phyloP scores from a whole-genome alignment of 1,139 yeast genomes.

The Diutina siamensis region DNA sequence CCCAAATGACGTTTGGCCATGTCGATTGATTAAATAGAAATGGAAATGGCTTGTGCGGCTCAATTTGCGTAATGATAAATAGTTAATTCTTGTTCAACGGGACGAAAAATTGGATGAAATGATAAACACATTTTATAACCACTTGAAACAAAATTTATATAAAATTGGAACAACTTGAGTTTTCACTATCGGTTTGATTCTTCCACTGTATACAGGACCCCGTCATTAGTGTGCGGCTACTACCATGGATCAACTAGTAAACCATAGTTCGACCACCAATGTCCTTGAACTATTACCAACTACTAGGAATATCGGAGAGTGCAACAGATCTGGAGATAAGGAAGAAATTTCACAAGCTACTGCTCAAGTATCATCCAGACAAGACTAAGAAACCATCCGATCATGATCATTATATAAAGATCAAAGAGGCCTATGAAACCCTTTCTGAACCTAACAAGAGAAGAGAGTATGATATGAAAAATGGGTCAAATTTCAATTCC shows the following conservation, averaged over 20 bases:
- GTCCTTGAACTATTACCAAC: slow-evolving; percentile 18
- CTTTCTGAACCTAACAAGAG: slow-evolving; percentile 20
- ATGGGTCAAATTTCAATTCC: neutral
- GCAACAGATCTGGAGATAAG: slow-evolving; percentile 71
- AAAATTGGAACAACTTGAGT: no score
- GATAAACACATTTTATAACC: no score
- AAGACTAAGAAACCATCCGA: slow-evolving; percentile 49
- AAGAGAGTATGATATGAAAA: neutral
- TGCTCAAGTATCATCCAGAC: slow-evolving; percentile 89
- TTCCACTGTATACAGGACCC: no score
- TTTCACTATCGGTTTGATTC: no score
- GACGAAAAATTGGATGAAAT: no score
- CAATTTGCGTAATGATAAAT: neutral
- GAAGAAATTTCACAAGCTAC: slow-evolving; percentile 72
- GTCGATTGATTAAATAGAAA: no score
- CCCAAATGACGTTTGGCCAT: slow-evolving; percentile 7
- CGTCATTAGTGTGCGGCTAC: no score
- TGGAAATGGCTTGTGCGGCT: neutral
- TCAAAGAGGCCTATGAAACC: slow-evolving; percentile 37
- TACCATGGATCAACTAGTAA: no score
- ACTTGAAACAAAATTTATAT: no score
- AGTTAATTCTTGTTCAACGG: no score
- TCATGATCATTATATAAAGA: slow-evolving; percentile 33
- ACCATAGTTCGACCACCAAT: no score
- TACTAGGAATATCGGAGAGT: slow-evolving; percentile 42